Conservation (phyloP, 441 rosid genomes). For the Rhodomyrtus psidioides region DNA sequence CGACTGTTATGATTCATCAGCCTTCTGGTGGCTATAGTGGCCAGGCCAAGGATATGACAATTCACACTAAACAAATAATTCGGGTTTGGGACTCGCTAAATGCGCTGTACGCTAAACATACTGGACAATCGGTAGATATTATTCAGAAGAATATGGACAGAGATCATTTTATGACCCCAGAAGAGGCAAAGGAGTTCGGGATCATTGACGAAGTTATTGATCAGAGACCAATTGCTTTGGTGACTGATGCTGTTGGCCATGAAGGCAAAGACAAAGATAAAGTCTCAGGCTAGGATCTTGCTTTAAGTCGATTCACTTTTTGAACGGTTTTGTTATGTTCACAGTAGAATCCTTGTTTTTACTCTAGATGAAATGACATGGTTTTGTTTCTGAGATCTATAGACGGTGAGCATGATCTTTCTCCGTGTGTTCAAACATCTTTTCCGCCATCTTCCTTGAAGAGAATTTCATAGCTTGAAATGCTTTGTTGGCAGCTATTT, state of each 20-base stretch:
- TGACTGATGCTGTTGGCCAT: constrained; percentile 62
- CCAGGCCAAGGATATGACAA: constrained; percentile 89
- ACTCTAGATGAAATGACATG: neutral
- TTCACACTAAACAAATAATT: constrained; percentile 90
- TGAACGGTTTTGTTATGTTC: neutral
- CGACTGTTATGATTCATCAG: constrained; percentile 92
- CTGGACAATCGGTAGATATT: constrained; percentile 63
- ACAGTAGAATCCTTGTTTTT: neutral
- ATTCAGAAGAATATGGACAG: constrained; percentile 92
- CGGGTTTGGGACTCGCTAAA: constrained; percentile 86
- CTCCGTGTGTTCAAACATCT: neutral
- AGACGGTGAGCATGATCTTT: neutral
- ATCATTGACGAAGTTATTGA: constrained; percentile 92
- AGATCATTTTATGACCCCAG: constrained; percentile 91
- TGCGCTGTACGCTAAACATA: constrained; percentile 64
- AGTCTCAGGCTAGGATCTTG: constrained; percentile 32
- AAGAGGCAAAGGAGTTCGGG: constrained; percentile 90
- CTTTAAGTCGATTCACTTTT: neutral
- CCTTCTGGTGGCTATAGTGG: constrained; percentile 98
- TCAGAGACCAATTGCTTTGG: constrained; percentile 69
- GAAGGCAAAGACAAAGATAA: constrained; percentile 47
- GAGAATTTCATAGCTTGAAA: neutral
- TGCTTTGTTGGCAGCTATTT: neutral
- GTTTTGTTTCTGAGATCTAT: neutral
- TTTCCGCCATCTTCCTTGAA: neutral